Percentiles rank a stretch among this genome's conserved stretches.
phyloP scores from a whole-genome alignment of 164 flowering plant genomes.

The Buxus sempervirens region DNA sequence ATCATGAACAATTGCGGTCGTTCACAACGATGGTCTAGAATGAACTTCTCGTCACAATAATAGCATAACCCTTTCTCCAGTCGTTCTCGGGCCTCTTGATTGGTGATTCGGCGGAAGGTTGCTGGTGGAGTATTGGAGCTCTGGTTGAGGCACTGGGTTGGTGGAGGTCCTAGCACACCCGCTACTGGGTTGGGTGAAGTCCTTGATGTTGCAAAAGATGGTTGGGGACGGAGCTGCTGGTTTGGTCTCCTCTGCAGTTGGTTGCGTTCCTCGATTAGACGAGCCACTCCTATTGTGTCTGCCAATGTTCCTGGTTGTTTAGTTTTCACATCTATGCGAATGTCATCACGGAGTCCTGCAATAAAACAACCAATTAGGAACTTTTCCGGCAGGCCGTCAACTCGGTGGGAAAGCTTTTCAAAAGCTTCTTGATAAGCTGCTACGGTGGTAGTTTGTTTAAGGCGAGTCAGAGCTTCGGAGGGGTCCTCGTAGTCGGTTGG shows the following conservation, averaged over 20 bases:
- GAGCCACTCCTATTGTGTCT: constrained; percentile 9
- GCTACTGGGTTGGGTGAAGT: neutral
- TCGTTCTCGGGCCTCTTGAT: constrained; percentile 10
- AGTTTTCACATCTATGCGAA: constrained; percentile 9
- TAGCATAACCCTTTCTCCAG: constrained; percentile 14
- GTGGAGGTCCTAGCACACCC: constrained; percentile 10
- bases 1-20: constrained; percentile 9
- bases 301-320: neutral
- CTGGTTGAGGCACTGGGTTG: neutral
- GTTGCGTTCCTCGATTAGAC: constrained; percentile 4
- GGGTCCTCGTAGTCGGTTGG: constrained; percentile 8
- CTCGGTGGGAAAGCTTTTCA: neutral
- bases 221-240: neutral
- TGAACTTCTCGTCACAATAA: constrained; percentile 12
- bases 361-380: constrained; percentile 10
- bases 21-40: constrained; percentile 8
- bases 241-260: neutral
- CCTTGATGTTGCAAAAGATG: neutral
- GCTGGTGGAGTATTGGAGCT: neutral
- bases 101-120: constrained; percentile 8
- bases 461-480: neutral
- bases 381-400: neutral
- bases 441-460: neutral
- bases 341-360: constrained; percentile 1
- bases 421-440: constrained; percentile 1